These are phyloP conservation scores for Ogataea corticis DNA, from an alignment of 805 yeast species.

Conservation along the genomic window DNA sequence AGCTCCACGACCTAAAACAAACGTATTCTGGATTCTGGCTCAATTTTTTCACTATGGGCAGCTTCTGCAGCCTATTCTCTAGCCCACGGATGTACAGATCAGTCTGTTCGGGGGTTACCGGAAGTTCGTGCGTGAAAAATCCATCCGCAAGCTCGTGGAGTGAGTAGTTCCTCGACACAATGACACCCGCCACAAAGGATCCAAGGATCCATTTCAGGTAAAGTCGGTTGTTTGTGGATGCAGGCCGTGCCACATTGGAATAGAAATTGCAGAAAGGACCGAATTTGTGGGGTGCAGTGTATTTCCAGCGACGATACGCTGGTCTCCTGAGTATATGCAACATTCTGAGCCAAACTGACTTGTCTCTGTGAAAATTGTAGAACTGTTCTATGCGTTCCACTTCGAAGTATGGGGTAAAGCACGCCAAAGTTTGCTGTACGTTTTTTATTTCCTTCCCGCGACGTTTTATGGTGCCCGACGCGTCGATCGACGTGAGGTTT, in stretches of 20 bases:
- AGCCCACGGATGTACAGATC: constrained; percentile 34
- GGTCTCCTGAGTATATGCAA: too few species aligned
- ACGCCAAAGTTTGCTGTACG: too few species aligned
- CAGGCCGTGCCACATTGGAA: background rate
- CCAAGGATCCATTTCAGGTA: constrained; percentile 14
- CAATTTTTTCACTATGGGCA: constrained; percentile 55
- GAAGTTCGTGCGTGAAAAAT: constrained; percentile 19
- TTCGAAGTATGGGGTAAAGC: too few species aligned
- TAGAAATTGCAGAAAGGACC: background rate
- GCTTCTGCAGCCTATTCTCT: constrained; percentile 45
- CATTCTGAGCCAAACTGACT: too few species aligned
- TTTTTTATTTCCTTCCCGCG: too few species aligned
- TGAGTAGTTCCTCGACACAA: constrained; percentile 29
- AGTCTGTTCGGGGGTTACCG: constrained; percentile 25
- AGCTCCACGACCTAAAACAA: constrained; percentile 42
- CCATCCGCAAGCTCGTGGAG: constrained; percentile 29
- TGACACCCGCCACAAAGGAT: constrained; percentile 28
- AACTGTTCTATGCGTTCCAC: too few species aligned
- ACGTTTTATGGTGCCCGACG: background rate
- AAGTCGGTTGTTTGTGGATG: background rate
- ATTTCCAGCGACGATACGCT: too few species aligned
- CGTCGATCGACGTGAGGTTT: constrained; percentile 9
- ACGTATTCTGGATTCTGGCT: constrained; percentile 38
- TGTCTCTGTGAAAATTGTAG: too few species aligned
- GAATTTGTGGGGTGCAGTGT: too few species aligned